Conservation (phyloP, 2,329 filamentous ascomycete genomes). For the Daldinia eschscholtzii region DNA sequence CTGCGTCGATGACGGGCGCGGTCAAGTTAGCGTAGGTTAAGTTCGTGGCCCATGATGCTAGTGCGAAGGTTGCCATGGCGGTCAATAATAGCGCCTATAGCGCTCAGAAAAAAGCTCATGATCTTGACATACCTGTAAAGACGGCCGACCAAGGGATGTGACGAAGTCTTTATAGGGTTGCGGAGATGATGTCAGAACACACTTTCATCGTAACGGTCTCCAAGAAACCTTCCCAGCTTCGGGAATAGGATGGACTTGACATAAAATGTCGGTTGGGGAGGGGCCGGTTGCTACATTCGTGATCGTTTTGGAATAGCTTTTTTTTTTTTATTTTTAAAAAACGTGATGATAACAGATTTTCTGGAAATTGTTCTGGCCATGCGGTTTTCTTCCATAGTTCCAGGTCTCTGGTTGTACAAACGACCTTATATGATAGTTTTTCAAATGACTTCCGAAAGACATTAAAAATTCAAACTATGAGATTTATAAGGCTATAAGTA, state of each 20-base stretch:
- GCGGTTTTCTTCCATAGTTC: too few species aligned
- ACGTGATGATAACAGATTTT: too few species aligned
- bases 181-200: constrained; percentile 20
- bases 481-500: too few species aligned
- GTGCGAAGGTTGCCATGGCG: constrained; percentile 60
- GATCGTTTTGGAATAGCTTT: not conserved
- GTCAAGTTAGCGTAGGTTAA: constrained; percentile 59
- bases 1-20: constrained; percentile 57
- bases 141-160: not conserved
- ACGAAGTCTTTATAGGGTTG: constrained; percentile 7
- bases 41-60: constrained; percentile 62
- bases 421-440: too few species aligned
- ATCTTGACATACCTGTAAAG: not conserved
- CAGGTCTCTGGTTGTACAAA: too few species aligned
- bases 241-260: constrained; percentile 35
- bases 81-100: too few species aligned
- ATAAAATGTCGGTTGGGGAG: not conserved
- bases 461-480: too few species aligned
- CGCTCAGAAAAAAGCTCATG: too few species aligned
- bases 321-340: too few species aligned
- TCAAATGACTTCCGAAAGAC: too few species aligned
- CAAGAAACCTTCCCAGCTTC: constrained; percentile 13
- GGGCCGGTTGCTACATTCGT: not conserved
- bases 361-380: too few species aligned
- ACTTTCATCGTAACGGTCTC: constrained; percentile 26